These are phyloP conservation scores for Saccharomyces mikatae DNA, from an alignment of 805 yeast genomes.

Conservation along the genomic window DNA sequence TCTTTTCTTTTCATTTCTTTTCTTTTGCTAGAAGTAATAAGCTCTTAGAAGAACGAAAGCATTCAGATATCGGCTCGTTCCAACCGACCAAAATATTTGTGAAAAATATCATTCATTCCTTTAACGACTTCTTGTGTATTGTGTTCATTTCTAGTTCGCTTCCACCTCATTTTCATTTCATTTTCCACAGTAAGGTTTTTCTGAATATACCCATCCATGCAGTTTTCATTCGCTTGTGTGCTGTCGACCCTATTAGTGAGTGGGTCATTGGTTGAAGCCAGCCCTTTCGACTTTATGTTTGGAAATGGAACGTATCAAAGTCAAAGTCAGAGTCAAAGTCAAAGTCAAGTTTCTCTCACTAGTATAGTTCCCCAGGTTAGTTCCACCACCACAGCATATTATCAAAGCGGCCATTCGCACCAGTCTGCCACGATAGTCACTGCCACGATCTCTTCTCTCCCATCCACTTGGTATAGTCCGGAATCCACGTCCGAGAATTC, in stretches of 20 bases:
- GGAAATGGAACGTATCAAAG: background rate
- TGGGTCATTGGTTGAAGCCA: background rate
- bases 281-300: background rate
- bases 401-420: background rate
- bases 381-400: background rate
- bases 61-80: background rate
- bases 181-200: background rate
- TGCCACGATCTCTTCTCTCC: background rate
- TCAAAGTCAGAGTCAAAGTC: background rate
- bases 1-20: background rate
- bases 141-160: background rate
- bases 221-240: background rate
- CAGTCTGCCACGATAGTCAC: background rate
- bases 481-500: background rate
- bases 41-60: background rate
- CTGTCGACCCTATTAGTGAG: background rate
- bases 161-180: background rate
- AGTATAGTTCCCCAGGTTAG: background rate
- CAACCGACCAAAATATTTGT: background rate
- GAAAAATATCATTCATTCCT: background rate
- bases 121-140: background rate
- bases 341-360: background rate
- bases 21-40: background rate
- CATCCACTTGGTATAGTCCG: background rate
- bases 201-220: background rate